Base-by-base conservation (phyloP, 2,329 filamentous ascomycete genomes). In the Alternaria alternata region DNA sequence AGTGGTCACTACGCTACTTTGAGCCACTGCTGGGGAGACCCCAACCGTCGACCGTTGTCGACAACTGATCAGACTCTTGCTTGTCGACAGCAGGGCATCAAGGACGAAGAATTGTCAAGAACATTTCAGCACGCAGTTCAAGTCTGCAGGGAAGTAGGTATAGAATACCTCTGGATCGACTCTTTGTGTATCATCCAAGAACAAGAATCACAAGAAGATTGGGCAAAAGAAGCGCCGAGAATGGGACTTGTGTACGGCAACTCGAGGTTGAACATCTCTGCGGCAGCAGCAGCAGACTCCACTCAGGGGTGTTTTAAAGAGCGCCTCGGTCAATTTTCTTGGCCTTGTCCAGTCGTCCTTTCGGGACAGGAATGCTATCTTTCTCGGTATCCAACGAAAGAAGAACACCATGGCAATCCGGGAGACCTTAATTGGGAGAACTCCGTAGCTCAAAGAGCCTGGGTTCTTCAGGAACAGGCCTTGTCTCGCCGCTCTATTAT, bases 401-500 rank as follows among this genome's bases (percentile, higher is more conserved):
- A 20, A 20, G 3, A 3, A 3, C 3, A 1, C 20, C 3, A 20
- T 1, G 20, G 20, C 20, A 3, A 20, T 3, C 20, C 20, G 1
- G 20, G 20, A 20, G 20, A 20, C 0, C 20, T 20, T 20, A 1
- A 3, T 3, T 3, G 20, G 20, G 1, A 0, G 20, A 20, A 20
- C 1, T 20, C 1, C 20, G 1, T 3, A 20, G 20, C 20, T 1
- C 1, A 3, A 22, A 22, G 20, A 30, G 28, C 28, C 0, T 30
- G 28, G 28, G 28, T 30, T 0, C 28, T 30, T 30, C 28, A 30
- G 28, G 28, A 30, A 30, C 28, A 30, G 3, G 28, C 28, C 28
- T 30, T 30, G 28, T 30, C 28, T 30, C 28, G 28, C 4, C 28
- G 28, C 8, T 30, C 28, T 0, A 30, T 30, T 0, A 5, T 30